Evolutionary conservation across 805 yeast species (phyloP).

Genomic region (Ogataea nakhonphanomensis): DNA sequence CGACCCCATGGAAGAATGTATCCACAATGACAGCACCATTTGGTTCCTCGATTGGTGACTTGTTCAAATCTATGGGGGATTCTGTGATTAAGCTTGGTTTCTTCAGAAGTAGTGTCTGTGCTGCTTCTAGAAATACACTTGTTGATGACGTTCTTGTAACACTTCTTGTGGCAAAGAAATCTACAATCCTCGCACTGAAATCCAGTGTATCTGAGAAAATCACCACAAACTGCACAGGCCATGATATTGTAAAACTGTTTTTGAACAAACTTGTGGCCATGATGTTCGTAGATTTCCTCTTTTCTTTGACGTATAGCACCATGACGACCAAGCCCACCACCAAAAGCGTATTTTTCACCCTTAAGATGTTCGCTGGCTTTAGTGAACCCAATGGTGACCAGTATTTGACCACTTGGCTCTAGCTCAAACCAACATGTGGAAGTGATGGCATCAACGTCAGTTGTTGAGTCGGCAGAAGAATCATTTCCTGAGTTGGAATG

Average conservation of each 20-base stretch:
- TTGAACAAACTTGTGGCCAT: constrained; percentile 95
- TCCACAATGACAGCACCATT: constrained; percentile 99
- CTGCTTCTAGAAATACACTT: constrained; percentile 79
- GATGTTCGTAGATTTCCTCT: constrained; percentile 87
- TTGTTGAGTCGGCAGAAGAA: constrained; percentile 11
- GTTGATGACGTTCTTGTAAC: constrained; percentile 76
- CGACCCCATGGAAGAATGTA: constrained; percentile 93
- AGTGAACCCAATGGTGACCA: constrained; percentile 73
- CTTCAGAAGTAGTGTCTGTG: constrained; percentile 66
- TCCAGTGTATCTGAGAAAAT: constrained; percentile 84
- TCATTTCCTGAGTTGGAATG: constrained; percentile 15
- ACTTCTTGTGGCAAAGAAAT: constrained; percentile 75
- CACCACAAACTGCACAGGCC: constrained; percentile 98
- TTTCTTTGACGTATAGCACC: constrained; percentile 97
- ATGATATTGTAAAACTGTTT: constrained; percentile 93
- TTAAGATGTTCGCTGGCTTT: constrained; percentile 49
- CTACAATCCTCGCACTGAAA: constrained; percentile 84
- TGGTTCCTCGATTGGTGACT: constrained; percentile 88
- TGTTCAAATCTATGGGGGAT: constrained; percentile 97
- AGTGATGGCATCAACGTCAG: constrained; percentile 32
- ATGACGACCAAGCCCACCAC: constrained; percentile 83
- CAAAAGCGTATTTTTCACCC: constrained; percentile 44
- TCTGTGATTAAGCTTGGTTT: constrained; percentile 84
- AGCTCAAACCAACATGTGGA: constrained; percentile 83
- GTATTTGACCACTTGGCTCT: constrained; percentile 92